Evolutionary conservation across 352 stramenopile species (phyloP).

Genomic region (Phytophthora europaea): DNA sequence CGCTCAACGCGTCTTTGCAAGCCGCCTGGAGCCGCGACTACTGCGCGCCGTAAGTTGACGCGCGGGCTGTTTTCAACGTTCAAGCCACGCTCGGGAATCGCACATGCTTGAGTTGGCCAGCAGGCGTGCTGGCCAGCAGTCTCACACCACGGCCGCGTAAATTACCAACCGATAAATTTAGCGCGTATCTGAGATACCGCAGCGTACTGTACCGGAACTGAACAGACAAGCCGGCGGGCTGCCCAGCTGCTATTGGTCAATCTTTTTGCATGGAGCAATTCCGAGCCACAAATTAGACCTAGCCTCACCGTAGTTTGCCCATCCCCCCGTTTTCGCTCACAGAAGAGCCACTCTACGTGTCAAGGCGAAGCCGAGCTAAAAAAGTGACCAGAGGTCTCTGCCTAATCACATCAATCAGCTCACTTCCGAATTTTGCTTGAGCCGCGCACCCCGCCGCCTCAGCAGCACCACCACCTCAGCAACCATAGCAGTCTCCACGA

Average conservation of each 20-base stretch:
- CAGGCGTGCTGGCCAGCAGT: conserved; percentile 7
- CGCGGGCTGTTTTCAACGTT: conserved; percentile 35
- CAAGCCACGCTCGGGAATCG: conserved; percentile 1
- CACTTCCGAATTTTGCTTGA: conserved; percentile 52
- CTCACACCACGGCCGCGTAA: conserved; percentile 22
- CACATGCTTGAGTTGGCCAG: conserved; percentile 16
- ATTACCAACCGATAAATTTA: conserved; percentile 48
- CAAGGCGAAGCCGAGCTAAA: conserved; percentile 39
- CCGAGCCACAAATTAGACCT: conserved; percentile 47
- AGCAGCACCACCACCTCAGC: conserved; percentile 14
- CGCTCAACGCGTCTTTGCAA: conserved; percentile 13
- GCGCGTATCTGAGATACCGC: conserved; percentile 35
- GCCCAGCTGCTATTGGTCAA: conserved; percentile 49
- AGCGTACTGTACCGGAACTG: conserved; percentile 30
- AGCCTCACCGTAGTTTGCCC: conserved; percentile 14
- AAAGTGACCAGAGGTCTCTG: conserved; percentile 21
- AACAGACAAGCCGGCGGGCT: conserved; percentile 36
- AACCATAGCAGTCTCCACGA: conserved; percentile 24
- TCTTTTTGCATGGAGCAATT: conserved; percentile 23
- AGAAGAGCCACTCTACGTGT: conserved; percentile 32
- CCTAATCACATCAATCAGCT: conserved; percentile 44
- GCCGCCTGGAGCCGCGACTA: conserved; percentile 26
- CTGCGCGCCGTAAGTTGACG: conserved; percentile 17
- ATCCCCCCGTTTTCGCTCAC: conserved; percentile 32
- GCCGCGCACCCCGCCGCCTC: conserved; percentile 25